phyloP scores from a whole-genome alignment of 345 rosid genomes.

The Hibiscus mutabilis region DNA sequence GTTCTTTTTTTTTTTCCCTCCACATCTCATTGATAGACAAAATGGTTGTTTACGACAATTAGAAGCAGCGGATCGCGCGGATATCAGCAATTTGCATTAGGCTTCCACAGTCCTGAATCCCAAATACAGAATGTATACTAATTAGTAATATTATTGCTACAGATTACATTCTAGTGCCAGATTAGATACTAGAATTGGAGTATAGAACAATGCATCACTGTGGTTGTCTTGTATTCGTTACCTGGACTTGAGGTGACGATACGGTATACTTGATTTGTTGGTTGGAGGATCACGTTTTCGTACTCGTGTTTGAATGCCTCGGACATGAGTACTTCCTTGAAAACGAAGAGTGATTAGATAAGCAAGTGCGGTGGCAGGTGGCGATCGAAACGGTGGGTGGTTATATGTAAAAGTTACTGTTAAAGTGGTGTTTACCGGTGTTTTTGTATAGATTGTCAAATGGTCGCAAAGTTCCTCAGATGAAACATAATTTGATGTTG shows the following conservation, averaged over 20 bases:
- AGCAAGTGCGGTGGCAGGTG: no score
- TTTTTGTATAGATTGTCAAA: no score
- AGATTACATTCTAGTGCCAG: constrained; percentile 11
- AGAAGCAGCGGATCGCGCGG: constrained; percentile 71
- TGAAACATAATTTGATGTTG: no score
- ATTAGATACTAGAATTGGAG: background rate
- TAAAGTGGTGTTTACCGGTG: no score
- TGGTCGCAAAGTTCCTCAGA: no score
- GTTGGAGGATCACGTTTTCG: background rate
- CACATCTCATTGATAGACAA: no score
- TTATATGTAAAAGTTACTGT: no score
- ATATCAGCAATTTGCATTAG: constrained; percentile 40
- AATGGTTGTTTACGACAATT: no score
- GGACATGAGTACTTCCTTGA: background rate
- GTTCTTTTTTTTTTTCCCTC: no score
- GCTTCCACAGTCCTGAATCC: constrained; percentile 51
- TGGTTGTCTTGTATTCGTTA: background rate
- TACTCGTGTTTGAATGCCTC: background rate
- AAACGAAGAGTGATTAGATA: background rate
- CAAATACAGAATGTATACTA: no score
- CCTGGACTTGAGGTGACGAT: background rate
- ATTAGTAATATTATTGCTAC: no score
- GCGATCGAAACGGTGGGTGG: no score
- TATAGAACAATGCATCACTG: background rate
- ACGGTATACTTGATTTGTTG: background rate